Evolutionary conservation across 1,284 basidiomycete species (phyloP), one percentile per base, ranked within the genome.

Genomic region (Fistulina hepatica): DNA sequence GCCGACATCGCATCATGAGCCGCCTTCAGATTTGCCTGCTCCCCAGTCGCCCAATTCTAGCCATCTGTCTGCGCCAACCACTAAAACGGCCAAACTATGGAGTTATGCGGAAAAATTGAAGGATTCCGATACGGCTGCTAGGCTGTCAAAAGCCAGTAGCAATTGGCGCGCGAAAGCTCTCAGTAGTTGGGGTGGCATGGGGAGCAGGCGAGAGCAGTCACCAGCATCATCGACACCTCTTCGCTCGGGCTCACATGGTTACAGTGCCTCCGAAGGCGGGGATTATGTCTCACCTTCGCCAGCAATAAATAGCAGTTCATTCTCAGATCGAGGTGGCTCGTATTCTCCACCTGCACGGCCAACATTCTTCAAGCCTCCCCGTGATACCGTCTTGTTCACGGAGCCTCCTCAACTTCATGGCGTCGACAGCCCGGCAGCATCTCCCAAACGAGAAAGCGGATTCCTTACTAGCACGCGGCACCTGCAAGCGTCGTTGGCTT

Each of bases 141-240:
- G 67, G 2, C 53, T 84, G 10, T 64, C 81, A 3, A 85, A 82
- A 57, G 74, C 69, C 35, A 76, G 80, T 52, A 78, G 70, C 15
- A 85, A 84, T 47, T 80, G 76, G 74, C 67, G 70, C 21, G 80
- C 80, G 16, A 76, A 66, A 47, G 74, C 76, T 8, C 48, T 69
- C 21, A 40, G 68, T 40, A 56, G 61, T 28, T 73, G 69, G 70
- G 56, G 59, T 34, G 47, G 46, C 31, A 50, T 49, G 13, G 47
- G 35, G 15, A n/a, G 39, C 39, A 36, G 47, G 16, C 41, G 40
- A 15, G 51, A 43, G 17, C 39, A 40, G 21, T 42, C 42, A 30
- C 42, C 22, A 36, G 40, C 35, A 25, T 39, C 24, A 9, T 9
- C 28, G 4, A 16, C 28, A 13, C 10, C 13, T 8, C 28, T 16